phyloP scores from a whole-genome alignment of 805 yeast species.

The Pichia nanzhaoensis region DNA sequence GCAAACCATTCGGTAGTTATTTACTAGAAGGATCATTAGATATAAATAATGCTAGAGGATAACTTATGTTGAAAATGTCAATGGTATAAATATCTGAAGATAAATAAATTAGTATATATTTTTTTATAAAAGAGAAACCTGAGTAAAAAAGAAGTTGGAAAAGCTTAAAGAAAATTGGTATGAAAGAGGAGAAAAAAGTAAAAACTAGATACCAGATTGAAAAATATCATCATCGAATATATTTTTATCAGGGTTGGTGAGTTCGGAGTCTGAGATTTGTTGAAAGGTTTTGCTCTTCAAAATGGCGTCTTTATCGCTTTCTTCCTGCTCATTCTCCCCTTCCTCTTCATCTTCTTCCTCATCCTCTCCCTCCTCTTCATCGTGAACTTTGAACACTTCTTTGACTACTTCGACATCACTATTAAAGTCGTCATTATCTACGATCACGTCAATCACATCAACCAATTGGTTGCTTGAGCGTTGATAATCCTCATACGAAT shows the following conservation, averaged over 20 bases:
- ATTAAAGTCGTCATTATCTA: constrained; percentile 7
- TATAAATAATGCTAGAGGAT: no score
- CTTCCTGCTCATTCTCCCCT: not conserved
- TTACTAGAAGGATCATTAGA: no score
- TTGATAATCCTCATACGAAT: no score
- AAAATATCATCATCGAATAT: constrained; percentile 3
- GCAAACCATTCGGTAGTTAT: no score
- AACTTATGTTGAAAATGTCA: no score
- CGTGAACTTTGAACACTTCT: constrained; percentile 4
- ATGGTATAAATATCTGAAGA: no score
- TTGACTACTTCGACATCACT: constrained; percentile 7
- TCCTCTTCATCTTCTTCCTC: constrained; percentile 1
- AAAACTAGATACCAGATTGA: constrained; percentile 4
- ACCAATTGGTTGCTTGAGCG: constrained; percentile 3
- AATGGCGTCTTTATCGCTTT: not conserved
- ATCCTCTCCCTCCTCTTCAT: constrained; percentile 5
- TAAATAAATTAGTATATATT: no score
- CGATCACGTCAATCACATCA: constrained; percentile 6
- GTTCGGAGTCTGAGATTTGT: no score
- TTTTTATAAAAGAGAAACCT: no score
- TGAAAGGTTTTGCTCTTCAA: not conserved
- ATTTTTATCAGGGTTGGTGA: not conserved
- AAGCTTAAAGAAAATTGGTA: no score
- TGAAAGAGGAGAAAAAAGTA: no score
- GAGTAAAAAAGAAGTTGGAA: no score